Percentiles rank a stretch among this genome's conserved stretches.
phyloP scores from a whole-genome alignment of 108 stramenopile species.

The Discostella pseudostelligera region DNA sequence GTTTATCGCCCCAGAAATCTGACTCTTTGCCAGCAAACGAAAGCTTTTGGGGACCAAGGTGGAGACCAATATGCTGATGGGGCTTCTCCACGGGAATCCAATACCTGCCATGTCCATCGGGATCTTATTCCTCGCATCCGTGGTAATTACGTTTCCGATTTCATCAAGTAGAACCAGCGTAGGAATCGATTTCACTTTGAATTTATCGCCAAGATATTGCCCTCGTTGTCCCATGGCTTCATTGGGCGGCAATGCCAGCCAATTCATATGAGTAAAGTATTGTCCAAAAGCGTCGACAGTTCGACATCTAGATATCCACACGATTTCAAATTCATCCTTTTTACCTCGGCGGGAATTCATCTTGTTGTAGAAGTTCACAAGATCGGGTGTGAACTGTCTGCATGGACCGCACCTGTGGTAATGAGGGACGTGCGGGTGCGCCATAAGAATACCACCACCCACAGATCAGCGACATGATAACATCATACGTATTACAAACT shows the following conservation, averaged over 20 bases:
- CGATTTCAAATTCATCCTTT: slow-evolving; percentile 84
- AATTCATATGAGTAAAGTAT: slow-evolving; percentile 89
- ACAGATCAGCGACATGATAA: background rate
- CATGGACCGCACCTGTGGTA: slow-evolving; percentile 79
- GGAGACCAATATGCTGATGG: slow-evolving; percentile 60
- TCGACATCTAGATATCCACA: slow-evolving; percentile 85
- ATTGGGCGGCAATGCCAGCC: slow-evolving; percentile 82
- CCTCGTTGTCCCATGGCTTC: slow-evolving; percentile 83
- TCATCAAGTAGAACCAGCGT: slow-evolving; percentile 86
- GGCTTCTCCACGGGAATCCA: slow-evolving; percentile 89
- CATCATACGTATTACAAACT: slow-evolving; percentile 9
- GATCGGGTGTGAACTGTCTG: slow-evolving; percentile 88
- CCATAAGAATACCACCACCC: background rate
- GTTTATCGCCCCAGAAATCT: slow-evolving; percentile 47
- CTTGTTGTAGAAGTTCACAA: slow-evolving; percentile 82
- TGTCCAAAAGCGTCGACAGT: slow-evolving; percentile 81
- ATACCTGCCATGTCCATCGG: slow-evolving; percentile 84
- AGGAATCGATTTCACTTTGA: slow-evolving; percentile 83
- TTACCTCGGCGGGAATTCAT: slow-evolving; percentile 78
- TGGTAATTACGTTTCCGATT: slow-evolving; percentile 80
- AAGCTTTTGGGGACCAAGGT: slow-evolving; percentile 72
- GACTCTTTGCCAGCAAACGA: slow-evolving; percentile 68
- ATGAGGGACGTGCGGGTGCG: background rate
- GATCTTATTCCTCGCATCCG: slow-evolving; percentile 76
- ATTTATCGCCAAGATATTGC: slow-evolving; percentile 65